Evolutionary conservation across 2,329 filamentous ascomycete species (phyloP).

Genomic region (Metarhizium robertsii): DNA sequence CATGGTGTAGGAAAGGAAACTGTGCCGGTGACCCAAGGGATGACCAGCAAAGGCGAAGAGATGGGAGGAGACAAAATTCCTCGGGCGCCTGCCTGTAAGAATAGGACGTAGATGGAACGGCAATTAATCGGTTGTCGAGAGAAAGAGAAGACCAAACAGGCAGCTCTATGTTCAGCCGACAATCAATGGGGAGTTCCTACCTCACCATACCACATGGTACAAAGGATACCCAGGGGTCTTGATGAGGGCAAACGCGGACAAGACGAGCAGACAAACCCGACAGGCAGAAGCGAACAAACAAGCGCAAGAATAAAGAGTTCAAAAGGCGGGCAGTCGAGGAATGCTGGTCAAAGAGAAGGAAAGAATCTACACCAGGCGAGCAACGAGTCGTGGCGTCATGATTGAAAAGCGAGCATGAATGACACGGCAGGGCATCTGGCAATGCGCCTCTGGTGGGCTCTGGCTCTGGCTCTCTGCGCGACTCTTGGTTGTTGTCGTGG

Average conservation of each 20-base stretch:
- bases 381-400: neutral
- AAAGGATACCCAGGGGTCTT: neutral
- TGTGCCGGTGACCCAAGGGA: neutral
- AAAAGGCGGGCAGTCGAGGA: neutral
- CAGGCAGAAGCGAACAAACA: neutral
- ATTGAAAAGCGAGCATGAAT: neutral
- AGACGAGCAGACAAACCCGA: neutral
- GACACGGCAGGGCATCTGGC: neutral
- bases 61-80: neutral
- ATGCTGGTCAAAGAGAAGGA: neutral
- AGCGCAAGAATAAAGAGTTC: neutral
- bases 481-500: neutral
- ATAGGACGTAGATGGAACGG: neutral
- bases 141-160: neutral
- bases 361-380: neutral
- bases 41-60: neutral
- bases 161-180: neutral
- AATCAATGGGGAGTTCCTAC: neutral
- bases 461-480: neutral
- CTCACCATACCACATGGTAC: neutral
- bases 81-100: neutral
- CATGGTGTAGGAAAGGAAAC: conserved; percentile 8
- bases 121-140: neutral
- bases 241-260: neutral
- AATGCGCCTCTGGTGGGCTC: neutral